These are phyloP conservation scores for Metschnikowia lachancei DNA, from an alignment of 805 yeast genomes.

Conservation along the genomic window DNA sequence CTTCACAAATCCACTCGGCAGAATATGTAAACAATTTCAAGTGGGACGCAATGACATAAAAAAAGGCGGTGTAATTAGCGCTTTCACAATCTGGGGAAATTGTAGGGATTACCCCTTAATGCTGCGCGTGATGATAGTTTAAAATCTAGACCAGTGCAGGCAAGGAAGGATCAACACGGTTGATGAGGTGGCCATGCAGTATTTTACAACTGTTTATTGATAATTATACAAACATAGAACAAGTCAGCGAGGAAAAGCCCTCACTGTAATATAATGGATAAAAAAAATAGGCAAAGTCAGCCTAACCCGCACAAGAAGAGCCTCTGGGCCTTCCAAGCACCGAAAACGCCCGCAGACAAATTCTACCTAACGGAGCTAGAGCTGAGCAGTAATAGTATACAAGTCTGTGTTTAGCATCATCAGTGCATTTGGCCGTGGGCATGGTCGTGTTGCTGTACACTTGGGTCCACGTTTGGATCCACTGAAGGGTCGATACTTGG, in stretches of 20 bases:
- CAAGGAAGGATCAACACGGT: no score
- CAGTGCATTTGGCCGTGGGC: constrained; percentile 29
- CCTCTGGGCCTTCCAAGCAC: neutral
- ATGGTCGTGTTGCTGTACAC: constrained; percentile 43
- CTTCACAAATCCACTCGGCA: no score
- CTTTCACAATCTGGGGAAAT: no score
- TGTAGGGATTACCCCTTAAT: neutral
- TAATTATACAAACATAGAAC: constrained; percentile 15
- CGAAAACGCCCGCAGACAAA: neutral
- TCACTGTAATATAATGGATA: neutral
- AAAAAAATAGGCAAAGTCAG: constrained; percentile 1
- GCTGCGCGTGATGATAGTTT: neutral
- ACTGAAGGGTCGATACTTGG: constrained; percentile 33
- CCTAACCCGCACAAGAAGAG: neutral
- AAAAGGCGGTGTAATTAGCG: no score
- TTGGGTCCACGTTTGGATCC: constrained; percentile 45
- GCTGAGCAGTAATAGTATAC: constrained; percentile 13
- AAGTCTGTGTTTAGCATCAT: constrained; percentile 7
- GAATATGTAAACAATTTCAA: no score
- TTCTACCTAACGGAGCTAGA: neutral
- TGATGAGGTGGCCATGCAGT: neutral
- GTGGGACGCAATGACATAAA: no score
- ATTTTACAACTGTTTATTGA: constrained; percentile 10
- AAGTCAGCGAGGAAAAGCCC: constrained; percentile 6
- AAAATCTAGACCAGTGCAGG: no score